Base-by-base conservation (phyloP, 371 early-diverging fungal genomes). In the Choanephora cucurbitarum region DNA sequence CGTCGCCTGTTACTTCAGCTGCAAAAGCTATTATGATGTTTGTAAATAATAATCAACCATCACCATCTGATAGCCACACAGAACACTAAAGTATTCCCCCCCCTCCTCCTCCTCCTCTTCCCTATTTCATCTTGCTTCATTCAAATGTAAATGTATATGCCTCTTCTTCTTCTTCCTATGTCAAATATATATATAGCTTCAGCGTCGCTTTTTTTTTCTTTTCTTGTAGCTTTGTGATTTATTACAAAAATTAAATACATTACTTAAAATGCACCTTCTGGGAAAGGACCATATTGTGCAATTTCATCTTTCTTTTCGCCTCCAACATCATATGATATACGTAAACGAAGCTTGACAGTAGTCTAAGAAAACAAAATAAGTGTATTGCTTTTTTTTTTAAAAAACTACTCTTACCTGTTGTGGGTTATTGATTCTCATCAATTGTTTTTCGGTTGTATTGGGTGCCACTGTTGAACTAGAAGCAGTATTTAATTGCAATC, bases 391-490 rank as follows among this genome's bases (percentile, higher is more conserved):
- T 2, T 48, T 48, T 10, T n/a, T 43, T 7, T 21, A 6, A 10
- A 23, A 41, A 11, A 44, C 10, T 42, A 37, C 17, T 41, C 28
- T 58, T 74, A 85, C 88, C 82, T 90, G 85, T 52, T 89, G 80
- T 31, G 96, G 95, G 64, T 97, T 95, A 37, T 91, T 84, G 44
- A 96, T 84, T 54, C 88, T 80, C 80, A 96, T 84, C 14, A 79
- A 28, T 60, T 96, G 96, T 22, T 86, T 90, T 32, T 86, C 92
- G 11, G 77, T 70, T 14, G 68, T 64, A 13, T 87, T 88, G 9
- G 80, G 77, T 18, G 77, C 64, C 37, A 94, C 72, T 9, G 66
- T 70, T 51, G 73, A 88, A 13, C 80, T 80, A 15, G 85, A 84
- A 0, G 94, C 89, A 28, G 94, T 86, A 42, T 85, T 83, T 83